phyloP scores from a whole-genome alignment of 768 basidiomycete species.

The Galerina sulciceps region DNA sequence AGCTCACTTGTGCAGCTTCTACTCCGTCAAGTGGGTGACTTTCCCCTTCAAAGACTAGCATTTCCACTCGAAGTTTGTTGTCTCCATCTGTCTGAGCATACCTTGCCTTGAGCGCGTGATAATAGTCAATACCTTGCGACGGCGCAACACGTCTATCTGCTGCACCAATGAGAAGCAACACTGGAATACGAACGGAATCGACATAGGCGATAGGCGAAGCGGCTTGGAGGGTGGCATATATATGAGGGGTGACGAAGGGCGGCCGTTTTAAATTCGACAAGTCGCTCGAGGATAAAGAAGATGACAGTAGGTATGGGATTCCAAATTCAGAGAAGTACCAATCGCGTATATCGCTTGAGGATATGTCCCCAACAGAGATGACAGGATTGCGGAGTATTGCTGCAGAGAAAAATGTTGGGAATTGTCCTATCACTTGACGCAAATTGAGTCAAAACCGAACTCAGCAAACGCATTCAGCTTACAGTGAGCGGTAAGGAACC shows the following conservation, averaged over 20 bases:
- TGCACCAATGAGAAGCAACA: constrained; percentile 63
- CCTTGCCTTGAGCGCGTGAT: constrained; percentile 63
- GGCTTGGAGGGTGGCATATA: constrained; percentile 45
- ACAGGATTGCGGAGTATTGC: constrained; percentile 74
- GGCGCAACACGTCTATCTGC: constrained; percentile 67
- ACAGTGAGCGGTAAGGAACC: constrained; percentile 66
- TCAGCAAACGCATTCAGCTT: constrained; percentile 25
- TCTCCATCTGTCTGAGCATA: constrained; percentile 6
- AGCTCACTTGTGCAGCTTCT: constrained; percentile 57
- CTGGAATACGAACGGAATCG: constrained; percentile 51
- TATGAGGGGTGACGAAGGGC: constrained; percentile 47
- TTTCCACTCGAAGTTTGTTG: constrained; percentile 45
- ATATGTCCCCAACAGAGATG: constrained; percentile 59
- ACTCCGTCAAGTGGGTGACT: constrained; percentile 69
- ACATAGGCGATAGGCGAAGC: constrained; percentile 63
- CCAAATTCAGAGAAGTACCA: constrained; percentile 62
- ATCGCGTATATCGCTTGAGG: constrained; percentile 69
- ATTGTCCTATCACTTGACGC: constrained; percentile 60
- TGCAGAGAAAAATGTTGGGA: constrained; percentile 64
- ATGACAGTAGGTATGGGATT: constrained; percentile 41
- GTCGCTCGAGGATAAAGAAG: constrained; percentile 16
- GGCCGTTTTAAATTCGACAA: constrained; percentile 5
- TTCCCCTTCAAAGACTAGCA: constrained; percentile 66
- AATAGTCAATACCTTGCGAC: constrained; percentile 64
- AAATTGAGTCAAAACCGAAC: neutral